Conservation (phyloP, 345 rosid species). For the Iberis pinnata region DNA sequence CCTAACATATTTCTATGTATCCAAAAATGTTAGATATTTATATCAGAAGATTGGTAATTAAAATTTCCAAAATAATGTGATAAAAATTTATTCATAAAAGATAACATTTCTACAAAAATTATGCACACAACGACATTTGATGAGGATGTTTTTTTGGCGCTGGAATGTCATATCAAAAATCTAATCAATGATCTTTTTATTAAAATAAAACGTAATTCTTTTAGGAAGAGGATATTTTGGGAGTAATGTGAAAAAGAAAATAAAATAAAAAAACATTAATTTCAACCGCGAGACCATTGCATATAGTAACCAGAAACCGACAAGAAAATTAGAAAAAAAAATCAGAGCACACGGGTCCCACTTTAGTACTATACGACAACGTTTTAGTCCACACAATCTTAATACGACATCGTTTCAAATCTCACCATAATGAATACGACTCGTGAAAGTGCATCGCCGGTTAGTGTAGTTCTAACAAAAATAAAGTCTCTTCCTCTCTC, state of each 20-base stretch:
- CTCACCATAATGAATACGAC: conserved; percentile 22
- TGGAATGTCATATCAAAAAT: conserved; percentile 24
- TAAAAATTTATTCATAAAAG: no score
- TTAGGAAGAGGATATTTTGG: background rate
- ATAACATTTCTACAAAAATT: background rate
- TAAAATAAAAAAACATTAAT: conserved; percentile 19
- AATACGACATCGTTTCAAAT: conserved; percentile 22
- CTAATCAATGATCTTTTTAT: conserved; percentile 14
- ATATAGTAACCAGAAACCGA: conserved; percentile 28
- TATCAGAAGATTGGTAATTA: no score
- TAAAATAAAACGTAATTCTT: background rate
- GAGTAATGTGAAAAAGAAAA: background rate
- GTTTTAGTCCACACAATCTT: background rate
- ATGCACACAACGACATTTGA: no score
- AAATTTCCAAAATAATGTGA: no score
- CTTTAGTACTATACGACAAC: background rate
- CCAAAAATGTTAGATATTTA: no score
- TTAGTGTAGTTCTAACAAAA: background rate
- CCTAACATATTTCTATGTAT: no score
- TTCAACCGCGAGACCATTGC: conserved; percentile 25
- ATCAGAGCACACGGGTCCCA: conserved; percentile 9
- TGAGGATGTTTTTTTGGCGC: conserved; percentile 23
- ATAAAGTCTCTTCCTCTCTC: conserved; percentile 6
- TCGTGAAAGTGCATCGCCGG: conserved; percentile 31
- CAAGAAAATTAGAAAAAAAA: conserved; percentile 12